Evolutionary conservation across 2,329 filamentous ascomycete genomes (phyloP), one percentile per base, ranked within the genome.

Genomic region (Paracorniculantispora psalliotae): DNA sequence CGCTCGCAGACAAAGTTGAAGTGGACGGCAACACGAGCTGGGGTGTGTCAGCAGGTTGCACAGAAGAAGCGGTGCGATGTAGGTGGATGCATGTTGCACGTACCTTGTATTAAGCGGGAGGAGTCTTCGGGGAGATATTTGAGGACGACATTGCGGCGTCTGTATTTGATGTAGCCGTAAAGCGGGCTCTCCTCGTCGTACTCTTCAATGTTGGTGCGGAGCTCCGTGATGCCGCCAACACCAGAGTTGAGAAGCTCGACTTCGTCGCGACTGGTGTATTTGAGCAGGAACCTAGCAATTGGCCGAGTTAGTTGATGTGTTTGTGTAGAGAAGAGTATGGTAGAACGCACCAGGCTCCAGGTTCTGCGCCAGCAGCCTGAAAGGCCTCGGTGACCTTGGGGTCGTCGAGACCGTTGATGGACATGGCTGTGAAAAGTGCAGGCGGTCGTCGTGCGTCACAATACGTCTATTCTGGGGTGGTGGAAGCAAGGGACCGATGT

Each of bases 111-210:
- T 58, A 99, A 79, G 67, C 94, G 85, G 63, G 94, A 97, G 64
- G 92, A 93, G 61, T 88, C 90, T 61, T 96, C 91, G 1, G 93
- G 94, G 62, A 96, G 82, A 72, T 94, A 96, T 77, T 94, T 97
- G 72, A 99, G 83, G 61, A 99, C 77, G 51, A 97, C 89, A 74
- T 92, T 97, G 70, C 92, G 86, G 70, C 92, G 86, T 59, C 93
- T 83, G 73, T 97, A 97, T 67, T 90, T 87, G 66, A 99, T 77
- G 71, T 97, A 91, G 56, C 94, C 94, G 70, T 96, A 99, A 50
- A 99, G 79, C 23, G 94, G 94, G 63, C 91, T 94, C 58, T 85
- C 83, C 64, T 97, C 92, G 59, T 90, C 84, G 71, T 96, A 96
- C 63, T 84, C 79, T 61, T 87, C 83, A 65, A 97, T 87, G 59